phyloP scores from a whole-genome alignment of 164 flowering plant genomes.

The Piper betle region DNA sequence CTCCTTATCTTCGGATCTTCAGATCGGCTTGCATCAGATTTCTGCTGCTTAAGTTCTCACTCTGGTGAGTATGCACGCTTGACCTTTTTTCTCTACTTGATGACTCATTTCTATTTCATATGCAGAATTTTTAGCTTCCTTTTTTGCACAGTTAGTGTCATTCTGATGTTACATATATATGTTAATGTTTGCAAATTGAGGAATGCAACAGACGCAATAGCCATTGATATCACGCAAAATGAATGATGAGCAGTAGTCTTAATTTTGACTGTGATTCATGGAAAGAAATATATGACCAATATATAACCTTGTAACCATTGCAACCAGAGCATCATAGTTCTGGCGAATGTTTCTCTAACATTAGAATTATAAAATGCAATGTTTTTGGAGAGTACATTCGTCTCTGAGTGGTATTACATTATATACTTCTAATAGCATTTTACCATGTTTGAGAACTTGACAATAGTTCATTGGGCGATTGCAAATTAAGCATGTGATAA shows the following conservation, averaged over 20 bases:
- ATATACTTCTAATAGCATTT: no score
- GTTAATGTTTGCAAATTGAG: background rate
- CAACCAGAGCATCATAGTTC: background rate
- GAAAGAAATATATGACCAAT: background rate
- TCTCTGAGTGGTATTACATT: no score
- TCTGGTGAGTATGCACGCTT: background rate
- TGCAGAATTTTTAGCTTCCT: background rate
- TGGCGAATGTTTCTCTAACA: background rate
- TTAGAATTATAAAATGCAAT: no score
- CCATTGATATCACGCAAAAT: background rate
- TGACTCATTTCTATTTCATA: no score
- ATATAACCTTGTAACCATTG: background rate
- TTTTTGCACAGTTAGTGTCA: background rate
- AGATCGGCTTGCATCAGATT: conserved; percentile 70
- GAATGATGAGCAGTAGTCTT: background rate
- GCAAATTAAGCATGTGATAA: no score
- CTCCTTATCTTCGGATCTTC: conserved; percentile 81
- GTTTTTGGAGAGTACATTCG: background rate
- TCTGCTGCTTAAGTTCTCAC: background rate
- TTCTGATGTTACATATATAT: no score
- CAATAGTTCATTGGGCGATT: no score
- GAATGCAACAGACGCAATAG: no score
- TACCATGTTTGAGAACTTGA: no score
- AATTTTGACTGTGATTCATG: no score
- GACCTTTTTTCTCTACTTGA: background rate